Conservation (phyloP, 345 rosid genomes). For the Arabis alpina region DNA sequence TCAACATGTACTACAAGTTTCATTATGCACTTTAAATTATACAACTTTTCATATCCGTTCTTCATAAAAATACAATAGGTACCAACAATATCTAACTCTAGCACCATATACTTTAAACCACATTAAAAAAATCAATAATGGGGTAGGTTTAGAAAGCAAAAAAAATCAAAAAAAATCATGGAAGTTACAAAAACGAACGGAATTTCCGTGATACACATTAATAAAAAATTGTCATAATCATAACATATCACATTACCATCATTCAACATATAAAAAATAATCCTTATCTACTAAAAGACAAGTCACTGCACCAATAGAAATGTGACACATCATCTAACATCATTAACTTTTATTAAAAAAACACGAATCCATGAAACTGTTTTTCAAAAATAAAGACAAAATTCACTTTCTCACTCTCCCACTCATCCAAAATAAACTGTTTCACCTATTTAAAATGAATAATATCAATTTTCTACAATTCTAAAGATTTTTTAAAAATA, state of each 20-base stretch:
- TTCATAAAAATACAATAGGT: background rate
- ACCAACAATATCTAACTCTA: background rate
- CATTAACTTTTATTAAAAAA: no score
- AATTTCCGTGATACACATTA: conserved; percentile 34
- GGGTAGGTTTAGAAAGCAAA: conserved; percentile 15
- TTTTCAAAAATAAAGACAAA: no score
- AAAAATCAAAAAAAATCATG: conserved; percentile 18
- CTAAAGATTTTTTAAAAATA: no score
- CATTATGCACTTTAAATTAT: background rate
- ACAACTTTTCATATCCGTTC: background rate
- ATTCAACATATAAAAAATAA: background rate
- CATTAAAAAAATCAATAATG: background rate
- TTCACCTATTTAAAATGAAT: no score
- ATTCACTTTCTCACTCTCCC: no score
- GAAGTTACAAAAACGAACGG: conserved; percentile 36
- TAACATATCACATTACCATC: background rate
- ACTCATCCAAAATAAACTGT: no score
- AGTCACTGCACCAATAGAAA: no score
- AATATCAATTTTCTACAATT: no score
- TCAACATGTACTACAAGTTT: background rate
- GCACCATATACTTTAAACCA: background rate
- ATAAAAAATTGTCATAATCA: background rate
- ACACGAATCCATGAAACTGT: no score
- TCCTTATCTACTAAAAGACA: no score
- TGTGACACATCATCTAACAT: no score